Evolutionary conservation across 108 stramenopile species (phyloP).

Genomic region (Fragilaria radians): DNA sequence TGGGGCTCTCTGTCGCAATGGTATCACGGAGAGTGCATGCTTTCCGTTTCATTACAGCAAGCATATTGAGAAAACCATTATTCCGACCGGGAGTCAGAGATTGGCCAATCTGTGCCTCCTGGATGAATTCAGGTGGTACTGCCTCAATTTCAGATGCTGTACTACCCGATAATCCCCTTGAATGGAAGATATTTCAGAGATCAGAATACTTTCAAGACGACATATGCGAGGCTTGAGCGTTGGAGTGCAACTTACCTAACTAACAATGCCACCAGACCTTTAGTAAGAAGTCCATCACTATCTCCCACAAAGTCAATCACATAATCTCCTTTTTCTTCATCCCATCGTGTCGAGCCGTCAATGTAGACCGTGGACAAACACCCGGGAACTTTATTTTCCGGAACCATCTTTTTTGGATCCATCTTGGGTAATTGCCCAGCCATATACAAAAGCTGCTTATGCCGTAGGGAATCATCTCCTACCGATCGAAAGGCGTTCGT

Average conservation of each 20-base stretch:
- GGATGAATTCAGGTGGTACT: conserved; percentile 87
- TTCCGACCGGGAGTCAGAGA: conserved; percentile 92
- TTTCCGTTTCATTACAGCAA: conserved; percentile 84
- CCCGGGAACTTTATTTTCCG: conserved; percentile 88
- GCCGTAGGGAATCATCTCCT: conserved; percentile 85
- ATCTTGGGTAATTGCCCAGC: conserved; percentile 60
- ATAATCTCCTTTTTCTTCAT: conserved; percentile 28
- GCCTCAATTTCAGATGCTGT: conserved; percentile 64
- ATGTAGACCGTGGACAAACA: conserved; percentile 87
- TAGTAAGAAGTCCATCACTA: conserved; percentile 92
- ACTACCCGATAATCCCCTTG: conserved; percentile 56
- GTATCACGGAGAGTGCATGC: too few relatives aligned
- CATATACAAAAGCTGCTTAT: conserved; percentile 95
- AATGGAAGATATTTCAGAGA: not conserved
- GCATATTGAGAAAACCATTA: conserved; percentile 98
- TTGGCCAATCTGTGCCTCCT: conserved; percentile 78
- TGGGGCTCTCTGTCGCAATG: conserved; percentile 10
- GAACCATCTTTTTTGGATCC: conserved; percentile 37
- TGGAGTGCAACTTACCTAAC: conserved; percentile 51
- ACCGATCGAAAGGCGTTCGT: conserved; percentile 72
- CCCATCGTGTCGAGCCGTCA: conserved; percentile 40
- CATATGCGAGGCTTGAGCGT: not conserved
- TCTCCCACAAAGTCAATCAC: conserved; percentile 83
- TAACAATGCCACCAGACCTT: conserved; percentile 90
- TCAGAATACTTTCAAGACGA: not conserved